phyloP scores from a whole-genome alignment of 1,284 basidiomycete species.

The Singerocomus inundabilis region DNA sequence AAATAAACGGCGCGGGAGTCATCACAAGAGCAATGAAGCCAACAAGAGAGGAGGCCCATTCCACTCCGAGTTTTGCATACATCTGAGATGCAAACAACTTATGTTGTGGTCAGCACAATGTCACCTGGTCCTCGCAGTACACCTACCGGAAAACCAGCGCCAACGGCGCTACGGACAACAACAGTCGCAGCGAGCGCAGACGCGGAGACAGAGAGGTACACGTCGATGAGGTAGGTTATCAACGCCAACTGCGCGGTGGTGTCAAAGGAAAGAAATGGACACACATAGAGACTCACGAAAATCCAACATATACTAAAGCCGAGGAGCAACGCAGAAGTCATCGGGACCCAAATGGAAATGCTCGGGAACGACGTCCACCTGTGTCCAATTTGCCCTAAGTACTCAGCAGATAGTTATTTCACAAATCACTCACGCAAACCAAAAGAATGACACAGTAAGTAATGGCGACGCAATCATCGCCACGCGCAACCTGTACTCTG shows the following conservation, averaged over 20 bases:
- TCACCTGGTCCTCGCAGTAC: not conserved
- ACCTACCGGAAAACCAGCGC: constrained; percentile 58
- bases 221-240: constrained; percentile 60
- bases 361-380: constrained; percentile 55
- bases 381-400: constrained; percentile 8
- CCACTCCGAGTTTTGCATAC: constrained; percentile 47
- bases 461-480: constrained; percentile 55
- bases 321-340: constrained; percentile 49
- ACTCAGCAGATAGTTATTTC: not conserved
- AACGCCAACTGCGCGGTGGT: constrained; percentile 41
- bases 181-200: constrained; percentile 58
- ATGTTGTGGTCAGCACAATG: constrained; percentile 11
- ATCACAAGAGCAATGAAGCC: constrained; percentile 50
- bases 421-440: constrained; percentile 53
- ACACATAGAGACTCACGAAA: constrained; percentile 43
- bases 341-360: constrained; percentile 58
- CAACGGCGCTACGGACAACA: constrained; percentile 54
- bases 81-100: constrained; percentile 53
- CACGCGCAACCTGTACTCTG: constrained; percentile 63
- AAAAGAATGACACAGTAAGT: constrained; percentile 61
- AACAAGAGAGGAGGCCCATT: constrained; percentile 57
- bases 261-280: constrained; percentile 1
- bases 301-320: constrained; percentile 59
- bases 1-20: constrained; percentile 55
- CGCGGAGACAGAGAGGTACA: constrained; percentile 55